phyloP scores from a whole-genome alignment of 345 rosid species.

The Eucalyptus polyanthemos region DNA sequence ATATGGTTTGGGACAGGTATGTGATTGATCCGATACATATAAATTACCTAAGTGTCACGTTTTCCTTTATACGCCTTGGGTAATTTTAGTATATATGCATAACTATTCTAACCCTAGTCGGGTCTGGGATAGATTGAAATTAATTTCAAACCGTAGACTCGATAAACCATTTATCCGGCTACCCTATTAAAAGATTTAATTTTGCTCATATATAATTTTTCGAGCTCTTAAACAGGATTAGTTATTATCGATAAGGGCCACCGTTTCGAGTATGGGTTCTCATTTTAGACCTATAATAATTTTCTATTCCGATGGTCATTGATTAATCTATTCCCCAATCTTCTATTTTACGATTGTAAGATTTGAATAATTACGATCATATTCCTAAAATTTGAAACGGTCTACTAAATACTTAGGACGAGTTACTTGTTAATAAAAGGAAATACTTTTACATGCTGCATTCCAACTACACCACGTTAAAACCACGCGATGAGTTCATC shows the following conservation, averaged over 20 bases:
- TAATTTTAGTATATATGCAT: not conserved
- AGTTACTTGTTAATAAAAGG: too few relatives aligned
- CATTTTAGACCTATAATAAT: not conserved
- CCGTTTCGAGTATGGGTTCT: not conserved
- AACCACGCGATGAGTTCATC: not conserved
- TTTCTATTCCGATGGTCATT: not conserved
- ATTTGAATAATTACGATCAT: not conserved
- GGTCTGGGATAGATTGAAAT: not conserved
- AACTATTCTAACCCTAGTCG: not conserved
- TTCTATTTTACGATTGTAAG: not conserved
- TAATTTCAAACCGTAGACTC: not conserved
- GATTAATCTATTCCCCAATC: not conserved
- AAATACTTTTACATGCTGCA: fast-evolving
- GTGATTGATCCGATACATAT: not conserved
- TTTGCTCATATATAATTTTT: not conserved
- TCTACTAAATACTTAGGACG: not conserved
- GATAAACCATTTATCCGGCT: not conserved
- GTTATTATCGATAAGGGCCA: not conserved
- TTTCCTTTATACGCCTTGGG: not conserved
- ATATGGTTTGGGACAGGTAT: not conserved
- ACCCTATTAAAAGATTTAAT: not conserved
- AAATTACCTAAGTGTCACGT: fast-evolving
- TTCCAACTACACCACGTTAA: not conserved
- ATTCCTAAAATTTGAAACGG: fast-evolving
- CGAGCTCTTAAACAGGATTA: not conserved